Conservation (phyloP, 2,329 filamentous ascomycete species). For the Pyricularia sp. region DNA sequence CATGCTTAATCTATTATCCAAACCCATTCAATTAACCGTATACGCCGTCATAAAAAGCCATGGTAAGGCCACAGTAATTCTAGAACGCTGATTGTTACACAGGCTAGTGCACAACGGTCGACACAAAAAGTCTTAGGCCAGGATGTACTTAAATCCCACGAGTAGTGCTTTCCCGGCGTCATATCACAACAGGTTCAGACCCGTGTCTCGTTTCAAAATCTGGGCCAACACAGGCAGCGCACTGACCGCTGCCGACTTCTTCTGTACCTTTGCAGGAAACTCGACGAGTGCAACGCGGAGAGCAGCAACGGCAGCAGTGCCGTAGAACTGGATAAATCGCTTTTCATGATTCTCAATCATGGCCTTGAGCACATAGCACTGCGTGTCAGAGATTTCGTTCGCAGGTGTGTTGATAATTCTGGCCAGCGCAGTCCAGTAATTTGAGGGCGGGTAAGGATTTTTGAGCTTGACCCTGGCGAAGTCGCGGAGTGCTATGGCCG, state of each 20-base stretch:
- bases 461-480: conserved; percentile 59
- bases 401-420: conserved; percentile 67
- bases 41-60: not conserved
- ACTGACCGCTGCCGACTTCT: conserved; percentile 37
- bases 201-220: conserved; percentile 39
- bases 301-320: conserved; percentile 62
- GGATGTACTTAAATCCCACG: not conserved
- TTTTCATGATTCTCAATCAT: conserved; percentile 66
- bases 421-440: conserved; percentile 77
- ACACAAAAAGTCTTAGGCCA: not conserved
- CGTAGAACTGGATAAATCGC: conserved; percentile 74
- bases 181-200: conserved; percentile 29
- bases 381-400: conserved; percentile 59
- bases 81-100: not conserved
- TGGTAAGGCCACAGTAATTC: not conserved
- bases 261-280: conserved; percentile 49
- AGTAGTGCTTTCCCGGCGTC: not conserved
- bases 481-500: conserved; percentile 72
- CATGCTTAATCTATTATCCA: not conserved
- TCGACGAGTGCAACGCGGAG: conserved; percentile 64
- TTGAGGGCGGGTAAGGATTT: conserved; percentile 67
- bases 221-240: conserved; percentile 43
- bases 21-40: not conserved
- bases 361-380: conserved; percentile 59
- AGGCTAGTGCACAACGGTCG: not conserved